Percentiles rank a stretch among this genome's conserved stretches.
These are phyloP conservation scores for Ceratobasidium sp. DNA, from an alignment of 1,284 basidiomycete species.

Conservation along the genomic window DNA sequence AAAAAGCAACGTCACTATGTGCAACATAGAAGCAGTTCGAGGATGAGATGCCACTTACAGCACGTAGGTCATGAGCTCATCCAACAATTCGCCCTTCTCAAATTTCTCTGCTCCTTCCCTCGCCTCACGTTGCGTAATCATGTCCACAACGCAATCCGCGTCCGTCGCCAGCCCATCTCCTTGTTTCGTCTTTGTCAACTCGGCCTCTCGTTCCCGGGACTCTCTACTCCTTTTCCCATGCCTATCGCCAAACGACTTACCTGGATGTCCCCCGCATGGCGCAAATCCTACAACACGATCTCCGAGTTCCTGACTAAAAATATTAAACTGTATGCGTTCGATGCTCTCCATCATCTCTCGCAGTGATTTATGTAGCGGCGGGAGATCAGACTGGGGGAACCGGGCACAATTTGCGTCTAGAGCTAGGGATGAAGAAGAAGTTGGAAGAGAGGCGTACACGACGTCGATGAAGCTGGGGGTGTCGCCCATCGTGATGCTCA, in stretches of 20 bases:
- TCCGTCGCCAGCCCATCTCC: slow-evolving; percentile 12
- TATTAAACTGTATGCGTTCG: not conserved
- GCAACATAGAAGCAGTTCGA: no score
- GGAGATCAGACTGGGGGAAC: not conserved
- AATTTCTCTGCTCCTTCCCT: slow-evolving; percentile 23
- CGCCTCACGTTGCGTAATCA: slow-evolving; percentile 18
- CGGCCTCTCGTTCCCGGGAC: not conserved
- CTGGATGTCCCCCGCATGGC: slow-evolving; percentile 22
- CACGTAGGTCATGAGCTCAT: slow-evolving; percentile 35
- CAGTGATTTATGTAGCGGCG: slow-evolving; percentile 11
- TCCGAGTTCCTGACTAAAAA: no score
- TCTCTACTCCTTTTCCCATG: no score
- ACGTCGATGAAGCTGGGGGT: slow-evolving; percentile 6
- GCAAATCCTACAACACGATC: no score
- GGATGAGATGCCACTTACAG: not conserved
- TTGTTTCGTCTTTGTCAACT: not conserved
- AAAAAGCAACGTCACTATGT: not conserved
- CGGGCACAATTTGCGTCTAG: not conserved
- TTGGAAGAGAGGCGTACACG: not conserved
- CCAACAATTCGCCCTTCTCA: slow-evolving; percentile 7
- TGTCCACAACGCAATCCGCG: slow-evolving; percentile 40
- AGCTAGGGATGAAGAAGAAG: not conserved
- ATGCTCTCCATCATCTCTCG: slow-evolving; percentile 25
- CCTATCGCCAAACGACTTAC: slow-evolving; percentile 6
- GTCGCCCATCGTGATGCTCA: slow-evolving; percentile 15